These are phyloP conservation scores for Oryza punctata DNA, from an alignment of 176 grass and related monocot species.

Conservation along the genomic window DNA sequence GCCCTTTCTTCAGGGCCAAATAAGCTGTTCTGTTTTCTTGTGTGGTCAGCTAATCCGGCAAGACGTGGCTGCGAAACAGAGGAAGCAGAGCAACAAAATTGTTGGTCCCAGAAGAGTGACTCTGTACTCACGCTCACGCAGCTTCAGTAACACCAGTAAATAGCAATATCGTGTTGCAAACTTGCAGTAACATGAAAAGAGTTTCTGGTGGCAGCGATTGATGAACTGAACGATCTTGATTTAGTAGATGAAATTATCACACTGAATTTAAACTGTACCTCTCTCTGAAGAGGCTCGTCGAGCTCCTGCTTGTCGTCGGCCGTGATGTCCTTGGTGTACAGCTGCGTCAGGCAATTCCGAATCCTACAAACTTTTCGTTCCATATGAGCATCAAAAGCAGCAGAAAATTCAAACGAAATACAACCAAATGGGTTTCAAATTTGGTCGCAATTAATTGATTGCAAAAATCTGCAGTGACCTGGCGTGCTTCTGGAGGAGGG, in stretches of 20 bases:
- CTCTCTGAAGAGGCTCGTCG: constrained; percentile 38
- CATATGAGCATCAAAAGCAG: background rate
- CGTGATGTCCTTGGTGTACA: constrained; percentile 71
- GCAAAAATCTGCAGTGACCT: constrained; percentile 30
- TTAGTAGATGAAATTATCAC: too few species aligned
- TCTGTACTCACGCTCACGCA: background rate
- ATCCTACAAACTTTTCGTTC: constrained; percentile 43
- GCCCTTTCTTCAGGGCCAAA: too few species aligned
- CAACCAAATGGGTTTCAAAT: background rate
- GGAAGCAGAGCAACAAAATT: background rate
- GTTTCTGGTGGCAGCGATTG: too few species aligned
- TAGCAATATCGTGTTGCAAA: too few species aligned
- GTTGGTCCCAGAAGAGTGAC: background rate
- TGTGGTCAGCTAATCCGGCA: background rate
- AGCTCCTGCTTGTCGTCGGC: constrained; percentile 68
- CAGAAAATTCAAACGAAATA: background rate
- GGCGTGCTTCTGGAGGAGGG: constrained; percentile 79
- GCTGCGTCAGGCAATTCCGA: constrained; percentile 62
- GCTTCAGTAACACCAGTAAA: background rate
- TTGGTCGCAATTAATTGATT: background rate
- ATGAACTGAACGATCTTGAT: too few species aligned
- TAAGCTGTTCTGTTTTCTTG: too few species aligned
- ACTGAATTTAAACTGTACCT: constrained; percentile 40
- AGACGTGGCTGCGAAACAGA: background rate
- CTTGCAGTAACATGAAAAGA: too few species aligned